Evolutionary conservation across 2,329 filamentous ascomycete genomes (phyloP), one percentile per base, ranked within the genome.

Genomic region (Amauroascus niger): DNA sequence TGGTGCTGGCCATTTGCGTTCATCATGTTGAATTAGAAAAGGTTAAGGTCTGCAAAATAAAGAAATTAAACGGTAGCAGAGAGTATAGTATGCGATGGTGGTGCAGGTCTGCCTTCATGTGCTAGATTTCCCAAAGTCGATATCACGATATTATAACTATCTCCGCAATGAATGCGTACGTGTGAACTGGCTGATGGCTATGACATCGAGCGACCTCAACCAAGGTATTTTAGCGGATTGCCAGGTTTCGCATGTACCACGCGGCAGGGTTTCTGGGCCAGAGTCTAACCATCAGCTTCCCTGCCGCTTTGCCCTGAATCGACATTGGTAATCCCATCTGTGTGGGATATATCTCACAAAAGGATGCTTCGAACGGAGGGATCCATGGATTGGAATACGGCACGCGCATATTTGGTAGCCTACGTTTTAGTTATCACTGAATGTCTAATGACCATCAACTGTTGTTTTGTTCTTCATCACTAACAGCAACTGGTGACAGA

Each of bases 1-100:
- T 57, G 55, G 37, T 55, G 57, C 14, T 51, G 39, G 26, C 37
- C 14, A n/a, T 20, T 41, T 20, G 22, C 20, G 24, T 28, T 30
- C 2, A 35, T 43, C 48, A 50, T 50, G 7, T 13, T 43, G 37
- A 22, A 16, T 14, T 28, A 33, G 8, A 20, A 22, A 11, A 6
- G n/a, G 24, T 43, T n/a, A 33, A 46, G 28, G 8, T 16, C 2
- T 43, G 18, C 11, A 46, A 32, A 5, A 1, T 32, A 1, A 8
- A 18, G 26, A 18, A 32, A 20, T 14, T 33, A 20, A 20, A 13
- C 11, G 28, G 20, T 9, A 46, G 16, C n/a, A 3, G 14, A 11
- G n/a, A 45, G 2, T 45, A 43, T 24, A 24, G 18, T 22, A 22
- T n/a, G n/a, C n/a, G n/a, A n/a, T n/a, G n/a, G n/a, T n/a, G n/a